A percentile compares a stretch with the other conserved stretches of the same genome.
Conservation (phyloP, 495 filamentous ascomycete genomes). For the Cercophora scortea region DNA sequence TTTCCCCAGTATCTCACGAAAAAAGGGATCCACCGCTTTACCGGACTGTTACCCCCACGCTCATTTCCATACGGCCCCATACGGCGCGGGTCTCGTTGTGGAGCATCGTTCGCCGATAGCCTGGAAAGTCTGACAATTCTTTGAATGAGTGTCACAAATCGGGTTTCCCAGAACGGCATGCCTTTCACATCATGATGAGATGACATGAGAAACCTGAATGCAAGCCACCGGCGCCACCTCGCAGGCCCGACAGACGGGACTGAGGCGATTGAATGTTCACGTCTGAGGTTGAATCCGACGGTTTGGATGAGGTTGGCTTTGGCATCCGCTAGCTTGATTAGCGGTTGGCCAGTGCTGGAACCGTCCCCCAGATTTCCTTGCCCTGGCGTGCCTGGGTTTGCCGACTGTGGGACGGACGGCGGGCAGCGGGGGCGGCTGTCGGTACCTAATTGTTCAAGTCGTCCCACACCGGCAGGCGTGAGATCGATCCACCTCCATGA, state of each 20-base stretch:
- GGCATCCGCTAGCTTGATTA: not conserved
- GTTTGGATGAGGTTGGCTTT: not conserved
- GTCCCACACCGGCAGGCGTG: no score
- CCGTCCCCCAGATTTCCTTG: not conserved
- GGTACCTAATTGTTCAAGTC: not conserved
- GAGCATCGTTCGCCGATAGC: no score
- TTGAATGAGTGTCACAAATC: not conserved
- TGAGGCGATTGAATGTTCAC: not conserved
- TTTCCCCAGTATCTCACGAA: not conserved
- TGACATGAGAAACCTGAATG: not conserved
- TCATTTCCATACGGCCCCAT: not conserved
- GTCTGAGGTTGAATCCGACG: not conserved
- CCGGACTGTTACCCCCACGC: not conserved
- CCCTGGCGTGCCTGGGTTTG: no score
- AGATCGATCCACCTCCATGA: no score
- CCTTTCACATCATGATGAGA: not conserved
- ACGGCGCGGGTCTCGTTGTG: no score
- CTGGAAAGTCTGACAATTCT: not conserved
- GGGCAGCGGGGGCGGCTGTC: not conserved
- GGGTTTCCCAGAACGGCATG: not conserved
- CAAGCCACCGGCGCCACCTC: constrained; percentile 1
- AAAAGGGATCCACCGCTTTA: not conserved
- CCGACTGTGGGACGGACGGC: not conserved
- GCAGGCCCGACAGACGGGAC: not conserved
- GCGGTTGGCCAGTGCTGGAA: not conserved